A percentile compares a stretch with the other conserved stretches of the same genome.
phyloP scores from a whole-genome alignment of 352 stramenopile species.

The Globisporangium spinosum region DNA sequence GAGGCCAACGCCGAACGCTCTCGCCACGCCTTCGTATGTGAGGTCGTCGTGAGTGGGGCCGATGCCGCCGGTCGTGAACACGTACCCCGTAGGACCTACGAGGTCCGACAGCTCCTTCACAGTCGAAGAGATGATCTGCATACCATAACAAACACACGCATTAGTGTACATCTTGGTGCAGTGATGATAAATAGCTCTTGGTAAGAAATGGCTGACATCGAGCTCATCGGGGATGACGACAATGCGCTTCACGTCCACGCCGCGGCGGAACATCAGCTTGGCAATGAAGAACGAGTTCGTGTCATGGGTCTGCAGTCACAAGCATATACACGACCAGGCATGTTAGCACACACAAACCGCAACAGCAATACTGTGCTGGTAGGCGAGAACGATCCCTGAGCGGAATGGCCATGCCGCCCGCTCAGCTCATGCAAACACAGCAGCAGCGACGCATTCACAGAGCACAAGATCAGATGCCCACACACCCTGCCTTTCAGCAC shows the following conservation, averaged over 20 bases:
- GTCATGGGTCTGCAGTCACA: constrained; percentile 60
- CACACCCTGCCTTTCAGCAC: constrained; percentile 76
- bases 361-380: not conserved
- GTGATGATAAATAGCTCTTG: not conserved
- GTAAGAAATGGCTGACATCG: constrained; percentile 28
- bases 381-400: not conserved
- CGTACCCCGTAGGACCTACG: constrained; percentile 66
- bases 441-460: not conserved
- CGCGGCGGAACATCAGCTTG: constrained; percentile 77
- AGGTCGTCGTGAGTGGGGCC: constrained; percentile 86
- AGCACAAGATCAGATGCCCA: not conserved
- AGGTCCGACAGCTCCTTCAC: constrained; percentile 75
- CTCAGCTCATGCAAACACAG: not conserved
- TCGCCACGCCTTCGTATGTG: constrained; percentile 81
- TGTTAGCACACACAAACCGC: not conserved
- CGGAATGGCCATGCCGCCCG: not conserved
- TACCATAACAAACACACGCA: not conserved
- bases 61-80: constrained; percentile 86
- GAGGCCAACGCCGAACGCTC: constrained; percentile 63
- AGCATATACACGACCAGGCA: not conserved
- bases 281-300: constrained; percentile 84
- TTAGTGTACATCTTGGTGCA: not conserved
- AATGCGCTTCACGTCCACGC: constrained; percentile 72
- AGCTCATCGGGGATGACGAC: constrained; percentile 81
- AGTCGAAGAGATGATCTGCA: constrained; percentile 61